A percentile compares a stretch with the other conserved stretches of the same genome.
Evolutionary conservation across 164 flowering plant genomes (phyloP).

Genomic region (Buxus sempervirens): DNA sequence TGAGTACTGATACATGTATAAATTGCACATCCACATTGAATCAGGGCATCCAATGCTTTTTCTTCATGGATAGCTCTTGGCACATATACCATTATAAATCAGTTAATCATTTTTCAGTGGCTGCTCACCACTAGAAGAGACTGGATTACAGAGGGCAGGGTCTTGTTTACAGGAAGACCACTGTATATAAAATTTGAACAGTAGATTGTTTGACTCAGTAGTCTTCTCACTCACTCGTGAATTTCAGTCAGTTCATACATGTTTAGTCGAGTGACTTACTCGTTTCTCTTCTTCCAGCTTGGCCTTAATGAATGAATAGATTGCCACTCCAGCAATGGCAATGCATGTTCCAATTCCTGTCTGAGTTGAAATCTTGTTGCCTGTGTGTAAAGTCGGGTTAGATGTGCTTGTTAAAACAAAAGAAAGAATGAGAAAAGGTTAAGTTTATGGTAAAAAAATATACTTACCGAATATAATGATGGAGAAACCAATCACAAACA

Average conservation of each 20-base stretch:
- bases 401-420: neutral
- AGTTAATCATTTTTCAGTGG: too few species aligned
- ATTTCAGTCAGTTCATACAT: neutral
- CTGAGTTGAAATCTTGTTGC: slow-evolving; percentile 87
- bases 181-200: too few species aligned
- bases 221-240: neutral
- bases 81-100: too few species aligned
- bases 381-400: slow-evolving; percentile 33
- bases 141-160: too few species aligned
- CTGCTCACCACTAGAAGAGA: too few species aligned
- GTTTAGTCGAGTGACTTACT: slow-evolving; percentile 34
- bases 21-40: too few species aligned
- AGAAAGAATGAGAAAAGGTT: neutral
- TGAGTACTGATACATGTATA: too few species aligned
- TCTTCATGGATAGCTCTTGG: too few species aligned
- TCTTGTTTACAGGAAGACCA: too few species aligned
- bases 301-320: slow-evolving; percentile 87
- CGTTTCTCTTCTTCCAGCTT: slow-evolving; percentile 90
- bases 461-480: slow-evolving; percentile 72
- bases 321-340: slow-evolving; percentile 92
- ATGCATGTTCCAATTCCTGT: slow-evolving; percentile 89
- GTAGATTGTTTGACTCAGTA: too few species aligned
- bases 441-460: neutral
- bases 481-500: slow-evolving; percentile 94
- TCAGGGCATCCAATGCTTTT: too few species aligned